Conservation (phyloP, 2,329 filamentous ascomycete species). For the Xylaria hypoxylon region DNA sequence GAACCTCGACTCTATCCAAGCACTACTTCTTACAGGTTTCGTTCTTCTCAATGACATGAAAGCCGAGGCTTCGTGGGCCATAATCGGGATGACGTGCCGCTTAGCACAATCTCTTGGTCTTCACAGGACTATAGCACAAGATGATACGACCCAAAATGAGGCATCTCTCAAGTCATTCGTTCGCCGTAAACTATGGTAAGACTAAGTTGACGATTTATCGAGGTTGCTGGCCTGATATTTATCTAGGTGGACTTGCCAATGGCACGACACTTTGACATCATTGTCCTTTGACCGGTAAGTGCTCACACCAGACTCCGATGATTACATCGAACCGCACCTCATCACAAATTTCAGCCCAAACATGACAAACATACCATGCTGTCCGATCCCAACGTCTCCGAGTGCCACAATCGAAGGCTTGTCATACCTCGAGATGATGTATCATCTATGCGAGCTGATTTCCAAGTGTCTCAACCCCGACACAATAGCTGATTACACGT, state of each 20-base stretch:
- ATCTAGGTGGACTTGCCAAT: constrained; percentile 69
- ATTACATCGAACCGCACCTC: constrained; percentile 20
- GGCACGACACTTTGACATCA: constrained; percentile 75
- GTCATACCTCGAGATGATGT: constrained; percentile 74
- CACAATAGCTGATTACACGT: constrained; percentile 61
- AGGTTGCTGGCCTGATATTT: constrained; percentile 11
- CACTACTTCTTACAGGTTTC: constrained; percentile 71
- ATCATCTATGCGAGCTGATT: constrained; percentile 71
- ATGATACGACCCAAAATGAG: constrained; percentile 60
- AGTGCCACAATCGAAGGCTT: constrained; percentile 60
- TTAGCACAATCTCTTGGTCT: constrained; percentile 74
- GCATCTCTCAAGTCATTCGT: constrained; percentile 65
- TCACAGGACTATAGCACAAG: constrained; percentile 61
- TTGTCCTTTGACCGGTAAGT: constrained; percentile 72
- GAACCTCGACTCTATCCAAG: constrained; percentile 74
- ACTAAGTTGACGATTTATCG: constrained; percentile 30
- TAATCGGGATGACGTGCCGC: constrained; percentile 72
- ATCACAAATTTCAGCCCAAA: constrained; percentile 59
- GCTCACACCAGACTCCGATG: not conserved
- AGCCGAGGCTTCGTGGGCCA: constrained; percentile 74
- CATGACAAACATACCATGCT: constrained; percentile 70
- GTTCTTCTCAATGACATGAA: constrained; percentile 77
- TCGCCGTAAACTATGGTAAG: constrained; percentile 66
- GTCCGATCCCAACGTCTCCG: constrained; percentile 62
- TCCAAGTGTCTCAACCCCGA: constrained; percentile 69